Conservation (phyloP, 345 rosid genomes). For the Fremontodendron californicum region DNA sequence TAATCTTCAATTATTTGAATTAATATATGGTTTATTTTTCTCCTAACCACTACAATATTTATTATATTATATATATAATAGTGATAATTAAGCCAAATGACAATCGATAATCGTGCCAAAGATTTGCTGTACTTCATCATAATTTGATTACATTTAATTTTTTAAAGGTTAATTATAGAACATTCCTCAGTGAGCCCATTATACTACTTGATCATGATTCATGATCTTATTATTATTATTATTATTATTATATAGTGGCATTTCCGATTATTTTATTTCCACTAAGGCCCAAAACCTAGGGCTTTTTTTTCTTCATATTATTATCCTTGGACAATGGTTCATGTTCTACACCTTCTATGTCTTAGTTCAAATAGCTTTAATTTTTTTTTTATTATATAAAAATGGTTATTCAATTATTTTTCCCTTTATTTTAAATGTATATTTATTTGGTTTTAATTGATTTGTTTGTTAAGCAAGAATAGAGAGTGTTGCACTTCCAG, state of each 20-base stretch:
- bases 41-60: no score
- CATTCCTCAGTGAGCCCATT: conserved; percentile 13
- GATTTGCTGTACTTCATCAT: conserved; percentile 8
- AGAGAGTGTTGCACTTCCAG: background rate
- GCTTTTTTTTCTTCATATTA: no score
- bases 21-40: background rate
- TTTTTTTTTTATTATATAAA: background rate
- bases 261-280: no score
- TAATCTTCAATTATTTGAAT: background rate
- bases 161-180: conserved; percentile 17
- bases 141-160: background rate
- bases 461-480: background rate
- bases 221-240: no score
- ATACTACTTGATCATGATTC: background rate
- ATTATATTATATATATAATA: background rate
- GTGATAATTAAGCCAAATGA: background rate
- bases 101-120: background rate
- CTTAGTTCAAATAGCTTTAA: background rate
- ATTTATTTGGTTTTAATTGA: background rate
- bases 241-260: background rate
- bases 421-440: background rate
- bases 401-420: background rate
- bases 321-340: no score
- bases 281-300: no score
- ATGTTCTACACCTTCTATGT: background rate